Evolutionary conservation across 1,284 basidiomycete species (phyloP).

Genomic region (Amylostereum areolatum): DNA sequence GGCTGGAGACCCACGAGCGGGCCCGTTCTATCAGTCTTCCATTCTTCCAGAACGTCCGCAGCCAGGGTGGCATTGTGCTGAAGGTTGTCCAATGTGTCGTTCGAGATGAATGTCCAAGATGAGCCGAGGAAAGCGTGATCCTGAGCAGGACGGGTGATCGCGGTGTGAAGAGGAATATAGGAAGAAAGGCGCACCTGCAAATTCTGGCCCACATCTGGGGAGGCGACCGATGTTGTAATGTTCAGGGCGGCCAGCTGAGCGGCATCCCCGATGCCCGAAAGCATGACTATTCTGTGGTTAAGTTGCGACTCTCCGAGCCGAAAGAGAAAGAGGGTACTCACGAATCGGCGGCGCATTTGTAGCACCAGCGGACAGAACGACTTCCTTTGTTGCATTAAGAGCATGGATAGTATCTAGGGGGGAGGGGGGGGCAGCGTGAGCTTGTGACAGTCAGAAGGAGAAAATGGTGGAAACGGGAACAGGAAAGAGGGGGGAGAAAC

Average conservation of each 20-base stretch:
- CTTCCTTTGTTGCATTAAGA: slow-evolving; percentile 28
- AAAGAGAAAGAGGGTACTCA: too few relatives aligned
- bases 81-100: slow-evolving; percentile 19
- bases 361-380: slow-evolving; percentile 40
- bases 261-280: slow-evolving; percentile 38
- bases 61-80: slow-evolving; percentile 14
- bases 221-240: slow-evolving; percentile 21
- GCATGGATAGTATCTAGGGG: slow-evolving; percentile 11
- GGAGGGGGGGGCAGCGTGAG: not conserved
- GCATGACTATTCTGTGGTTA: slow-evolving; percentile 18
- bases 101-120: slow-evolving; percentile 21
- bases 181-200: slow-evolving; percentile 11
- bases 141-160: not conserved
- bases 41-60: slow-evolving; percentile 13
- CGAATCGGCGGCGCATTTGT: slow-evolving; percentile 35
- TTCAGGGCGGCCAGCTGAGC: slow-evolving; percentile 19
- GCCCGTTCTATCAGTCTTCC: slow-evolving; percentile 21
- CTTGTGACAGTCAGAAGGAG: slow-evolving; percentile 1
- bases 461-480: not conserved
- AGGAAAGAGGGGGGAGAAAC: not conserved
- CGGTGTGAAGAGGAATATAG: too few relatives aligned
- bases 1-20: slow-evolving; percentile 11
- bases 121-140: slow-evolving; percentile 25
- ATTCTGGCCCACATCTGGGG: slow-evolving; percentile 37
- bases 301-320: too few relatives aligned